Conservation (phyloP, 495 filamentous ascomycete species). For the Cladorrhinum samala region DNA sequence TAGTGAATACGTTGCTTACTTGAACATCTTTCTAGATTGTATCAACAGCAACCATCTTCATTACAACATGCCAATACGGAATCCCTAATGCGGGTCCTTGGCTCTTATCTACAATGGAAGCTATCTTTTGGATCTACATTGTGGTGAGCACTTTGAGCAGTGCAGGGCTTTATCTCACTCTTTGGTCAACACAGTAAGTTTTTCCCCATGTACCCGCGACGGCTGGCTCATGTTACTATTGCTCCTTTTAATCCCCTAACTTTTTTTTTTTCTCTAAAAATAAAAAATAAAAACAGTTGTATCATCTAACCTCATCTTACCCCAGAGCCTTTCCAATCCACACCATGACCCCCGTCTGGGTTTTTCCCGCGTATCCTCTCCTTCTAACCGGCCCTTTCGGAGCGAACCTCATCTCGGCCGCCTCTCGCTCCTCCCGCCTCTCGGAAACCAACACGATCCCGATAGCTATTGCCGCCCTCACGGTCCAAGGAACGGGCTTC, state of each 20-base stretch:
- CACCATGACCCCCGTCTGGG: constrained; percentile 88
- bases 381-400: constrained; percentile 55
- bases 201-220: background rate
- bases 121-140: constrained; percentile 71
- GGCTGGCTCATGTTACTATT: background rate
- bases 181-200: constrained; percentile 55
- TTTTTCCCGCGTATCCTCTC: constrained; percentile 84
- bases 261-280: background rate
- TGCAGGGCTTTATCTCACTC: constrained; percentile 64
- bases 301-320: background rate
- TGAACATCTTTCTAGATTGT: constrained; percentile 39
- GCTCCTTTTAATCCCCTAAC: background rate
- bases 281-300: too few species aligned
- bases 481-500: constrained; percentile 79
- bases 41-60: constrained; percentile 61
- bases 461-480: constrained; percentile 64
- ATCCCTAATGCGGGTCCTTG: constrained; percentile 58
- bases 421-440: constrained; percentile 27
- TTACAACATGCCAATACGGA: constrained; percentile 76
- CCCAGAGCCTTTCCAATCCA: constrained; percentile 64
- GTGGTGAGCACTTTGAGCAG: constrained; percentile 56
- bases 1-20: too few species aligned
- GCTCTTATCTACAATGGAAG: constrained; percentile 56
- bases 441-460: constrained; percentile 45
- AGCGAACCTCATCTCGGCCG: constrained; percentile 52